phyloP scores from a whole-genome alignment of 2,329 filamentous ascomycete species.

The Fusarium illudens region DNA sequence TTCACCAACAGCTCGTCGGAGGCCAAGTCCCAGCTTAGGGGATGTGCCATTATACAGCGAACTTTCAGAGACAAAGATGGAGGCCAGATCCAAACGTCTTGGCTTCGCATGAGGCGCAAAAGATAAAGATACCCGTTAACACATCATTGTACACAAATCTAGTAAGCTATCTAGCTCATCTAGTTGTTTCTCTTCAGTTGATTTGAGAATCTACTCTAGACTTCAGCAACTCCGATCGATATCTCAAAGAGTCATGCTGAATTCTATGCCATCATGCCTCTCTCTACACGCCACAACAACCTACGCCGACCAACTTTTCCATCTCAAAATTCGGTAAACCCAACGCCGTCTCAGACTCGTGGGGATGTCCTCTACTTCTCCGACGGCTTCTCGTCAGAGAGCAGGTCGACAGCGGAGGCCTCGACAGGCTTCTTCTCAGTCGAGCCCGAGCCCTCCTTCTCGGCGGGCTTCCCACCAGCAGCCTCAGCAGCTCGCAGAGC shows the following conservation, averaged over 20 bases:
- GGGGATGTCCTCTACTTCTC: slow-evolving; percentile 12
- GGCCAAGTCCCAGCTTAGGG: too few species aligned
- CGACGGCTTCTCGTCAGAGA: slow-evolving; percentile 30
- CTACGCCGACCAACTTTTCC: background rate
- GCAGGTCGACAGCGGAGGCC: slow-evolving; percentile 30
- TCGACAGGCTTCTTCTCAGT: slow-evolving; percentile 33
- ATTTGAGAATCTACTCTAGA: slow-evolving; percentile 39
- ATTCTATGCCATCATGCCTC: slow-evolving; percentile 12
- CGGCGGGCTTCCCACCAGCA: slow-evolving; percentile 9
- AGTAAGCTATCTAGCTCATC: slow-evolving; percentile 24
- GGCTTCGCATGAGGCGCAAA: background rate
- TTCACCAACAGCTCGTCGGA: background rate
- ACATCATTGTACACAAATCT: slow-evolving; percentile 15
- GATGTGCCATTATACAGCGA: too few species aligned
- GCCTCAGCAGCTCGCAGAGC: slow-evolving; percentile 33
- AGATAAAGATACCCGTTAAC: background rate
- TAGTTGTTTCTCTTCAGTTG: slow-evolving; percentile 33
- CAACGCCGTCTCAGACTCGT: background rate
- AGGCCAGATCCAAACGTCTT: background rate
- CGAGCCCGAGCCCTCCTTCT: slow-evolving; percentile 22
- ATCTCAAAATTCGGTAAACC: slow-evolving; percentile 2
- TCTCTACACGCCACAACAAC: slow-evolving; percentile 9
- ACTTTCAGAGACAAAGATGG: background rate
- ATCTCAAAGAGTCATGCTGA: slow-evolving; percentile 17
- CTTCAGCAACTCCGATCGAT: slow-evolving; percentile 10